phyloP scores from a whole-genome alignment of 164 flowering plant genomes.

The Paratinospora sagittata region DNA sequence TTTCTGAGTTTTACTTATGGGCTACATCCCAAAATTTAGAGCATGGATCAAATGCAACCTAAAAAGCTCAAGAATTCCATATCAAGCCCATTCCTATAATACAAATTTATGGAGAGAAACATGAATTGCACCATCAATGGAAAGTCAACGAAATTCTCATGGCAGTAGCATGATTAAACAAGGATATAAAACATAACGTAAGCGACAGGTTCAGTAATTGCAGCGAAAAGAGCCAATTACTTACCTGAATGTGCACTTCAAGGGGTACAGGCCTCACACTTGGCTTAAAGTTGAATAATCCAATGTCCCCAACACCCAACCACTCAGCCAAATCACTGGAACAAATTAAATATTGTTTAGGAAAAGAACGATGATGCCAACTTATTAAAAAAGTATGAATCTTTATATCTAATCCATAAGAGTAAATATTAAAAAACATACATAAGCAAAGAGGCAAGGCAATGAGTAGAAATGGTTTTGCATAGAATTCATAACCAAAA shows the following conservation, averaged over 20 bases:
- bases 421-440: background rate
- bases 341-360: background rate
- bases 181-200: background rate
- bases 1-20: no score
- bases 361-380: background rate
- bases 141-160: background rate
- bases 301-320: conserved; percentile 88
- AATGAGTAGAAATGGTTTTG: background rate
- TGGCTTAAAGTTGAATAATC: conserved; percentile 95
- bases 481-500: background rate
- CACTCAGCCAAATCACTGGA: conserved; percentile 91
- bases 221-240: conserved; percentile 18
- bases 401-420: background rate
- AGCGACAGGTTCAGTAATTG: background rate
- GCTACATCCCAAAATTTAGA: no score
- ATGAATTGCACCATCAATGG: background rate
- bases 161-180: background rate
- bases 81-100: background rate
- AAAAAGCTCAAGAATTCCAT: background rate
- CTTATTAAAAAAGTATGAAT: no score
- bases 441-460: background rate
- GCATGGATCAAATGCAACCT: no score
- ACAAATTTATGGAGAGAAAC: background rate
- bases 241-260: conserved; percentile 98
- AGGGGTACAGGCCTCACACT: conserved; percentile 99